Base-by-base conservation (phyloP, 768 basidiomycete genomes). In the Dentipellis sp. region DNA sequence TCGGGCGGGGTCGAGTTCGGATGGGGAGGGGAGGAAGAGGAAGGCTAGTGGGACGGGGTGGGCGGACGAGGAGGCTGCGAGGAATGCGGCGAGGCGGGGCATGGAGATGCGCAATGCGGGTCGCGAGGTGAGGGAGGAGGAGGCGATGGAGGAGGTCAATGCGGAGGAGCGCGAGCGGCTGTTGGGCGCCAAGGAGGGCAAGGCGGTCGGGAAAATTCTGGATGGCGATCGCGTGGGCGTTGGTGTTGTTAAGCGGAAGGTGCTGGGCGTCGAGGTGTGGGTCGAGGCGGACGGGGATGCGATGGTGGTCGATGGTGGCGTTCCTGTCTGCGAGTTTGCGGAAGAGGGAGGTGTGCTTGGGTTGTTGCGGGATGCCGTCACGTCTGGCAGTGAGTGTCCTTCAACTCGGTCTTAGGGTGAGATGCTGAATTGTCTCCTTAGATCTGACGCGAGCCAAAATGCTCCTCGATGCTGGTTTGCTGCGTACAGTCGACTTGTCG, bases 201-300 rank as follows among this genome's bases (percentile, higher is more conserved):
- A 65, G 50, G 69, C 64, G 1, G 68, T 72, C 5, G 66, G 64
- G 52, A 68, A 55, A 56, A 72, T 67, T 10, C 58, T 67, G 50
- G 58, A 61, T 40, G 61, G 54, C 0, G 62, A 66, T 47, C 58
- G 63, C 10, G 57, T 42, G 29, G 59, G 58, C 48, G 51, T 59
- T 35, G 62, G 50, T 35, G 53, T 52, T 42, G 48, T 19, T 9
- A 60, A 56, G 54, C 62, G 54, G 39, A 55, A 55, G 11, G 57
- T 59, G 0, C 35, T 59, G 10, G 69, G 66, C 1, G 60, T 73
- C 21, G 56, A 65, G 22, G 39, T 76, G 2, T 77, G 76, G 75
- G 59, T 47, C 19, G 52, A 14, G 1, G 48, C 19, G 14, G 5
- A 7, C 14, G 48, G 22, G 21, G 22, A 49, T 3, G 48, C 14